Evolutionary conservation across 306 rosid species (phyloP), one percentile per base, ranked within the genome.

Genomic region (Rosa multiflora): DNA sequence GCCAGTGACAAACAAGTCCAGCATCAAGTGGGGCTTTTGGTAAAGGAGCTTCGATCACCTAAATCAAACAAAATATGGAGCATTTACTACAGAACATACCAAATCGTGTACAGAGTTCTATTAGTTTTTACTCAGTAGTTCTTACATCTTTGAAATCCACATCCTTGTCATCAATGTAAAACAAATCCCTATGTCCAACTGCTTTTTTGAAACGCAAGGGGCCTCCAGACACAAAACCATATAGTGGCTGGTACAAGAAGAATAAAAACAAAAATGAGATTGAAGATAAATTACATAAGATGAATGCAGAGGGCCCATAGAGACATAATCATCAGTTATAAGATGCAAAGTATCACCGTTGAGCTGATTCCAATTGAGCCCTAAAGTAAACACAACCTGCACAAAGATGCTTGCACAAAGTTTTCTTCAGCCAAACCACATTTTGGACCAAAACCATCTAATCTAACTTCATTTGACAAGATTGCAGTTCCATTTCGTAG

Each of bases 61-160:
- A 83, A 78, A 52, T 74, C 70, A 79, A 80, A 82, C 78, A 74
- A n/a, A 76, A 47, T 39, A 61, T 23, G 67, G 71, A 74, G 82
- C 55, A 62, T 67, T 70, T 75, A n/a, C 77, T 80, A 78, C 21
- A 71, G 10, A 55, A 49, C 56, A 73, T 39, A 56, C 23, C 48
- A 72, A 56, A 39, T 69, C 73, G 47, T 40, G 71, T 37, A 79
- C 77, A 78, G 81, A 71, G 73, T 70, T 49, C 59, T 68, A 80
- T 74, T 76, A 46, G 71, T 77, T 66, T 77, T 66, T 71, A 82
- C 83, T 76, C 80, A 80, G 47, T 64, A 81, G 44, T 10, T 78
- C 97, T 89, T 87, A 95, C 98, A 75, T 95, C 97, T 88, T 91
- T 95, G 69, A 95, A 88, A 63, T 91, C 97, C 81, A 95, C 91